These are phyloP conservation scores for Brachypodium distachyon DNA, from an alignment of 202 grass and related monocot genomes.

Conservation along the genomic window DNA sequence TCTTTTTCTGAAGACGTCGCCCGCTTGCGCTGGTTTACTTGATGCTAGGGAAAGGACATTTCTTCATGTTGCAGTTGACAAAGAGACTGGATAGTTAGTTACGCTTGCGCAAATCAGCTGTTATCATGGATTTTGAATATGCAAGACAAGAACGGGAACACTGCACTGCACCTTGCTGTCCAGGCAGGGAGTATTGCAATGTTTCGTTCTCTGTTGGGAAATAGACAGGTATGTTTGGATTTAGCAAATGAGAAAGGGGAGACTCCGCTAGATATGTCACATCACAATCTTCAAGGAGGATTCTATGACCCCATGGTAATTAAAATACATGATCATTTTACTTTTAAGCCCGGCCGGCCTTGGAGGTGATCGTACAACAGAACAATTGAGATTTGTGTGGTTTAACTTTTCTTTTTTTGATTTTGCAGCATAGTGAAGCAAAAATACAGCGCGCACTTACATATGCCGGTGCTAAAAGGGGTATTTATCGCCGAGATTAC, in stretches of 20 bases:
- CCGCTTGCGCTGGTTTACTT: background rate
- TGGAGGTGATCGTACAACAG: background rate
- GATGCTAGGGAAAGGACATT: background rate
- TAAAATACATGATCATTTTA: background rate
- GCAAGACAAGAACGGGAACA: background rate
- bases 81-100: accelerated
- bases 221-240: background rate
- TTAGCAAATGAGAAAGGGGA: background rate
- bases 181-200: accelerated
- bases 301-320: background rate
- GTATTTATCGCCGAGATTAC: background rate
- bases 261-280: background rate
- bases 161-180: background rate
- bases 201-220: background rate
- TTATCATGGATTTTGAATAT: background rate
- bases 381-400: background rate
- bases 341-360: background rate
- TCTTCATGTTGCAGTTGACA: background rate
- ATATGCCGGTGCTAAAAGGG: background rate
- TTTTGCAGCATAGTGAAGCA: background rate
- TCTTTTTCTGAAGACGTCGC: background rate
- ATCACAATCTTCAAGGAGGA: background rate
- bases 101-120: background rate
- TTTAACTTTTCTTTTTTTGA: background rate
- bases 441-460: background rate